Evolutionary conservation across 148 eudicot species (phyloP).

Genomic region (Nyssa sinensis): DNA sequence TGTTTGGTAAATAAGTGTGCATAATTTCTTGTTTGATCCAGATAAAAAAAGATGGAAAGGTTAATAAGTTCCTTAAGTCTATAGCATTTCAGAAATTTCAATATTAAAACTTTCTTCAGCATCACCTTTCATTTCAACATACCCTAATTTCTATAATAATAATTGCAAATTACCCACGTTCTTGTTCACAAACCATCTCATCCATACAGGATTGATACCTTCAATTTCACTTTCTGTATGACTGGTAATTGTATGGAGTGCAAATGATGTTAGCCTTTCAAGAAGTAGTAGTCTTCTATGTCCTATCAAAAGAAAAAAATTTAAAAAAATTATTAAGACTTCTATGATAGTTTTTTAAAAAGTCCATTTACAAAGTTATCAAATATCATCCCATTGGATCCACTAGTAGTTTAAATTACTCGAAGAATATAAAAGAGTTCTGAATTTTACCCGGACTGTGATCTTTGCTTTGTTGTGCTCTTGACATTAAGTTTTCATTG

Average conservation of each 20-base stretch:
- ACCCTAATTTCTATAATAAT: not conserved
- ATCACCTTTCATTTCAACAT: not conserved
- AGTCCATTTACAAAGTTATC: not conserved
- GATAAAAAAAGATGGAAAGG: not conserved
- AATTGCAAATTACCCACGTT: not conserved
- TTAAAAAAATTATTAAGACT: no score
- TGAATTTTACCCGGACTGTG: not conserved
- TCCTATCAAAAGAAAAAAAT: no score
- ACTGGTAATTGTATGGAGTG: no score
- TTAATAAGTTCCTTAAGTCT: not conserved
- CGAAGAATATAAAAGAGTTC: no score
- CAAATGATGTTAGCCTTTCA: no score
- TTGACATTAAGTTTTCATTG: not conserved
- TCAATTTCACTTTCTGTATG: no score
- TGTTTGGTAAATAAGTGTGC: no score
- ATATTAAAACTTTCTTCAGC: not conserved
- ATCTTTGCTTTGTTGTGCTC: not conserved
- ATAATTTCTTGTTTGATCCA: not conserved
- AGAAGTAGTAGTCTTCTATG: not conserved
- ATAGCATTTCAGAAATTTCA: no score
- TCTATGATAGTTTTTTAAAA: not conserved
- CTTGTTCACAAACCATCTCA: not conserved
- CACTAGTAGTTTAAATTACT: not conserved
- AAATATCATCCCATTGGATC: not conserved
- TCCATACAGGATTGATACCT: no score